Conservation (phyloP, 768 basidiomycete genomes). For the Boletellus ananas region DNA sequence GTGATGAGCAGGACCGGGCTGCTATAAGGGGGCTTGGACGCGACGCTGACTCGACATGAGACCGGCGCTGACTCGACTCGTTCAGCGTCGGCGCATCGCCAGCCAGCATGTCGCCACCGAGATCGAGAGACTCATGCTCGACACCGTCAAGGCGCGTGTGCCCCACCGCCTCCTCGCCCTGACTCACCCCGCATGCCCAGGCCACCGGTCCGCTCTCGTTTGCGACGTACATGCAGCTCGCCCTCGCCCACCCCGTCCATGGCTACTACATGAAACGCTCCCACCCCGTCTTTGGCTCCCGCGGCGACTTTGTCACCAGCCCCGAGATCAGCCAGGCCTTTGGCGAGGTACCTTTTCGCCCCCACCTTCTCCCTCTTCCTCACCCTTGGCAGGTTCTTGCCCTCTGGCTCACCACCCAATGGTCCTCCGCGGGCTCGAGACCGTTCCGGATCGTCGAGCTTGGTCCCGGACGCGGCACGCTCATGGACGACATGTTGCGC, state of each 20-base stretch:
- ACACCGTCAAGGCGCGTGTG: slow-evolving; percentile 64
- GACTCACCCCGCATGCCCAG: slow-evolving; percentile 35
- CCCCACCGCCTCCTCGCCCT: background rate
- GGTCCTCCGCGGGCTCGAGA: slow-evolving; percentile 51
- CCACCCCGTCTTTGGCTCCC: slow-evolving; percentile 75
- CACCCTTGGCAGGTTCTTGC: slow-evolving; percentile 63
- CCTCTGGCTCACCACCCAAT: slow-evolving; percentile 81
- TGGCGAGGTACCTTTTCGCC: slow-evolving; percentile 70
- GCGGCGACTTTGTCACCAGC: slow-evolving; percentile 93
- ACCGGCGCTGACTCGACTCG: no score
- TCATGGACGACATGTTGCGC: slow-evolving; percentile 85
- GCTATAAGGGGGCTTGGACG: no score
- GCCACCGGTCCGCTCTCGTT: slow-evolving; percentile 86
- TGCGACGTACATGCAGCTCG: slow-evolving; percentile 88
- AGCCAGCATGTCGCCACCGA: slow-evolving; percentile 27
- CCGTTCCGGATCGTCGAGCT: slow-evolving; percentile 79
- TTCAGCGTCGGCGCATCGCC: background rate
- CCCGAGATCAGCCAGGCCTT: slow-evolving; percentile 97
- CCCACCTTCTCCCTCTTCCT: background rate
- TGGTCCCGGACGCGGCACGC: slow-evolving; percentile 89
- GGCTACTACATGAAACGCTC: slow-evolving; percentile 87
- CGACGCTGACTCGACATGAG: no score
- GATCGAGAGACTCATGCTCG: slow-evolving; percentile 64
- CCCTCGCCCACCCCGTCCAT: slow-evolving; percentile 81
- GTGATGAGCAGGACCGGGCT: background rate